Evolutionary conservation across 2,329 filamentous ascomycete genomes (phyloP), one percentile per base, ranked within the genome.

Genomic region (Aspergillus proliferans): DNA sequence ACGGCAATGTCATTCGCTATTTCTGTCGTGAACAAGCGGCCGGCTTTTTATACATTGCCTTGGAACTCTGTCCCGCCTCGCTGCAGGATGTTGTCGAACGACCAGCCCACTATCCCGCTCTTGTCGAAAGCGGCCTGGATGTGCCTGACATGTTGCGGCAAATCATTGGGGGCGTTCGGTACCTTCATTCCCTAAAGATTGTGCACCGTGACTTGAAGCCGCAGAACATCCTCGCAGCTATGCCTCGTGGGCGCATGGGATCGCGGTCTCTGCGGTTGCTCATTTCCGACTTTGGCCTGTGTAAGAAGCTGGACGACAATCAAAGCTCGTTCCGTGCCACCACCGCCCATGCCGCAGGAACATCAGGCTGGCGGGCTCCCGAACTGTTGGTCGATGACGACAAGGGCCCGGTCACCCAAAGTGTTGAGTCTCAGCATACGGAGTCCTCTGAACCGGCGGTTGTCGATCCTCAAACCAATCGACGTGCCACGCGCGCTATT

Each of bases 121-220:
- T 97, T 36, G 86, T 91, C 24, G 65, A 70, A 39, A 64, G 61
- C 26, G 85, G 86, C 57, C 75, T 81, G 55, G 88, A 97, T 60
- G 74, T 94, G 45, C 87, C 87, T 0, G 82, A 84, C 54, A 84
- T 94, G 2, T 73, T 98, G 34, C 86, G 89, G 50, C 93, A 98
- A 66, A 90, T 98, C 52, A 88, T 91, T 2, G 86, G 87, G 48
- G 93, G 93, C 33, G 81, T 98, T 26, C 84, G 85, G 50, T 91
- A 97, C 68, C 76, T 98, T 8, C 93, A 98, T 70, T 86, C 84
- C 15, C 78, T 97, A 40, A 87, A 93, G 52, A 96, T 98, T 62
- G 94, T 98, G 3, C 93, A 98, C 67, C 87, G 93, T 47, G 93
- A 98, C 64, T 81, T 98, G 61, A 98, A 98, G 67, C 93, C 93